phyloP scores from a whole-genome alignment of 371 early-diverging fungal genomes.

The Syncephalastrum racemosum region DNA sequence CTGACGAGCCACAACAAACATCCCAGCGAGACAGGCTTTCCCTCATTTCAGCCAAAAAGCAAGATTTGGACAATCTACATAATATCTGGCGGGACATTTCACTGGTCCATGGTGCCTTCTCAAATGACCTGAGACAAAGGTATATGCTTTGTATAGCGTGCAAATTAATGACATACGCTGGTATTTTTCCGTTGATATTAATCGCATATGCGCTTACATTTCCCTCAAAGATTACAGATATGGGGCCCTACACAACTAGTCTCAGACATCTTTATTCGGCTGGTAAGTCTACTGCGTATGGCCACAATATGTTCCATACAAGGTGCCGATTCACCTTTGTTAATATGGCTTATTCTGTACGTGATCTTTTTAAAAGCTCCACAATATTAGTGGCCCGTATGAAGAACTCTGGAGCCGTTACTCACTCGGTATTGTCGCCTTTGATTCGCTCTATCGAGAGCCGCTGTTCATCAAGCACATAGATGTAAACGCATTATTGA shows the following conservation, averaged over 20 bases:
- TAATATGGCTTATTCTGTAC: too few species aligned
- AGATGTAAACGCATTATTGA: conserved; percentile 16
- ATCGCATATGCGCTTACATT: too few species aligned
- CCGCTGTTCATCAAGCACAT: conserved; percentile 26
- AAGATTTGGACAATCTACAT: conserved; percentile 8
- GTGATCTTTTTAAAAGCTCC: neutral
- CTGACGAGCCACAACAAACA: conserved; percentile 5
- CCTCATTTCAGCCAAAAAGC: conserved; percentile 2
- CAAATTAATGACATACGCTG: too few species aligned
- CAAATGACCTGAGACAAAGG: conserved; percentile 18
- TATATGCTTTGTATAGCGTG: conserved; percentile 1
- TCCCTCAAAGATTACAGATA: conserved; percentile 18
- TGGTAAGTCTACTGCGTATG: conserved; percentile 21
- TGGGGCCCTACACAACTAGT: conserved; percentile 44
- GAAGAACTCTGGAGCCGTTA: conserved; percentile 19
- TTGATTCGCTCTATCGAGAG: conserved; percentile 23
- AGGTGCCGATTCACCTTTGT: too few species aligned
- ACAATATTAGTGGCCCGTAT: conserved; percentile 7
- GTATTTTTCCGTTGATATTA: too few species aligned
- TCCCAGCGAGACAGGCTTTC: conserved; percentile 3
- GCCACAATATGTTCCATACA: conserved; percentile 8
- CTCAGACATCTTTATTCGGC: conserved; percentile 26
- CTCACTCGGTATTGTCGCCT: conserved; percentile 15
- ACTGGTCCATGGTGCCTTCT: conserved; percentile 8
- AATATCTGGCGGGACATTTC: conserved; percentile 4